phyloP scores from a whole-genome alignment of 305 asterid species.

The Solanum hybrid region DNA sequence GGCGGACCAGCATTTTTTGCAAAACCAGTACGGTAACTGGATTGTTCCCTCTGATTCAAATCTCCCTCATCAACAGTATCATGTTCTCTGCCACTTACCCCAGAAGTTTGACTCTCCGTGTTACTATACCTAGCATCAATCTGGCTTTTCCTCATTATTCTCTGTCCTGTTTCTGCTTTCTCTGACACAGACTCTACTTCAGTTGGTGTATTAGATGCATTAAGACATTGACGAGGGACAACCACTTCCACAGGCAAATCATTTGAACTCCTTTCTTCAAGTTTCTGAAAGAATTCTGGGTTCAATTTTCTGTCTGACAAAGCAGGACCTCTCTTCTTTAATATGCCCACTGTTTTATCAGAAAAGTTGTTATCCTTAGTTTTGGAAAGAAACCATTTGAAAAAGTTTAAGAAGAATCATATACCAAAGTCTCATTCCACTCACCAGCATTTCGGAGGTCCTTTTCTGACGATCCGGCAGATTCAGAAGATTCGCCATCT shows the following conservation, averaged over 20 bases:
- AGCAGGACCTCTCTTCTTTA: constrained; percentile 80
- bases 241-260: constrained; percentile 95
- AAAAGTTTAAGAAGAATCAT: constrained; percentile 52
- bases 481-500: constrained; percentile 66
- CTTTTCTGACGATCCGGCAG: constrained; percentile 45
- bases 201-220: constrained; percentile 43
- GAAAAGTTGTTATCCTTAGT: constrained; percentile 50
- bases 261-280: constrained; percentile 71
- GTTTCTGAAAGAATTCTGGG: constrained; percentile 93
- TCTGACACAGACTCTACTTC: constrained; percentile 51
- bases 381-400: constrained; percentile 36
- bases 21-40: constrained; percentile 34
- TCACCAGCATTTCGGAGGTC: constrained; percentile 38
- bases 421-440: constrained; percentile 33
- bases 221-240: constrained; percentile 70
- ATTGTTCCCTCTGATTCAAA: constrained; percentile 51
- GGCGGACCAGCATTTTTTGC: constrained; percentile 52
- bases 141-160: constrained; percentile 33
- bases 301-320: constrained; percentile 84
- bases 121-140: constrained; percentile 31
- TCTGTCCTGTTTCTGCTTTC: constrained; percentile 36
- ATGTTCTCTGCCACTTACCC: constrained; percentile 23
- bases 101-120: constrained; percentile 36
- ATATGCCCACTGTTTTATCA: constrained; percentile 84
- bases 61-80: constrained; percentile 37